Conservation (phyloP, 495 filamentous ascomycete genomes). For the Penicillium cinerascens region DNA sequence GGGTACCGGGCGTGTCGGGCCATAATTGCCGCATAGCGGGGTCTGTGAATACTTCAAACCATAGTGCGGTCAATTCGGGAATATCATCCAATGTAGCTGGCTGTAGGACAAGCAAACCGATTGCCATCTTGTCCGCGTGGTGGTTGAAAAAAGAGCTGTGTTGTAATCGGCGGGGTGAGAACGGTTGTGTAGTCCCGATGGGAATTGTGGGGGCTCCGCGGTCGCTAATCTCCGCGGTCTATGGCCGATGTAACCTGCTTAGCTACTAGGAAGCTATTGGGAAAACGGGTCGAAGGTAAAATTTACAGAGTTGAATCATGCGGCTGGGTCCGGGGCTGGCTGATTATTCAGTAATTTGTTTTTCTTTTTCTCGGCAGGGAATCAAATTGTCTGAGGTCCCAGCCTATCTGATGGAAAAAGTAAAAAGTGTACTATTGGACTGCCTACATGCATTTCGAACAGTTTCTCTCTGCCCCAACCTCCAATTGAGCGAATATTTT, state of each 20-base stretch:
- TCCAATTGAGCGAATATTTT: too few species aligned
- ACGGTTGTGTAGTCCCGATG: background rate
- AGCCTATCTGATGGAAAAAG: background rate
- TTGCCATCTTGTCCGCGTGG: background rate
- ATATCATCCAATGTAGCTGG: slow-evolving; percentile 22
- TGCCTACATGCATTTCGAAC: too few species aligned
- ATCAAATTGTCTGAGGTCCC: background rate
- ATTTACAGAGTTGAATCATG: background rate
- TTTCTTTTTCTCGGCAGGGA: background rate
- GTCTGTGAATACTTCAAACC: slow-evolving; percentile 28
- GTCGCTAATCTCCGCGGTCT: background rate
- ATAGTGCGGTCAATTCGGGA: slow-evolving; percentile 19
- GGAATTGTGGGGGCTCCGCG: background rate
- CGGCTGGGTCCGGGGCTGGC: background rate
- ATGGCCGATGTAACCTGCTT: background rate
- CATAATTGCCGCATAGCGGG: slow-evolving; percentile 12
- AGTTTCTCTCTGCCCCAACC: too few species aligned
- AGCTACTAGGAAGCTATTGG: too few species aligned
- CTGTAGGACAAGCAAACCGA: slow-evolving; percentile 11
- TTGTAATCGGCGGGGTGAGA: background rate
- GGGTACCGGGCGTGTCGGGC: slow-evolving; percentile 25
- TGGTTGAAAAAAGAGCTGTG: background rate
- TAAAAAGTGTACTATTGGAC: background rate
- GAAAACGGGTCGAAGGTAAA: background rate
- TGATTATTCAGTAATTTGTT: background rate